phyloP scores from a whole-genome alignment of 345 rosid species.

The Citrus glauca region DNA sequence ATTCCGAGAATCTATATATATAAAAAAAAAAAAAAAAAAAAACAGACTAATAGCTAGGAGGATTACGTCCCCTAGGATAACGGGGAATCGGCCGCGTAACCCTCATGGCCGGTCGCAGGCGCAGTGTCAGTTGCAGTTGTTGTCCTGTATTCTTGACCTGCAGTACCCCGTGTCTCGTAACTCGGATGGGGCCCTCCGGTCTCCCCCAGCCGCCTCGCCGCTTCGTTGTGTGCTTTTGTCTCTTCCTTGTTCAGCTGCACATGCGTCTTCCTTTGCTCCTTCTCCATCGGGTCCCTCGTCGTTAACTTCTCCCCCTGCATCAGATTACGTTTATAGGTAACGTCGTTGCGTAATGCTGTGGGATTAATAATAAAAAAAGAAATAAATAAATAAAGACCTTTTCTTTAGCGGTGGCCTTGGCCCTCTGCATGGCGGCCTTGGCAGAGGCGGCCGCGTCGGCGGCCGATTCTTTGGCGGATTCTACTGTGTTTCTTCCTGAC shows the following conservation, averaged over 20 bases:
- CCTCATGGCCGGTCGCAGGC: slow-evolving; percentile 16
- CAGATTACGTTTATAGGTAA: not conserved
- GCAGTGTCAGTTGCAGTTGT: slow-evolving; percentile 4
- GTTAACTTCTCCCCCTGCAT: slow-evolving; percentile 48
- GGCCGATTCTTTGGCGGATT: slow-evolving; percentile 54
- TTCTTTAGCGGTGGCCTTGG: slow-evolving; percentile 60
- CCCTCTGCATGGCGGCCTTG: slow-evolving; percentile 70
- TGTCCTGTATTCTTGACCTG: not conserved
- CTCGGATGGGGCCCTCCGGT: slow-evolving; percentile 12
- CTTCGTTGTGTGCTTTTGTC: slow-evolving; percentile 48
- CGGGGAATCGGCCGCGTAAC: not conserved
- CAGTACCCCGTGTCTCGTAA: slow-evolving; percentile 21
- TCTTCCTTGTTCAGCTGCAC: slow-evolving; percentile 54
- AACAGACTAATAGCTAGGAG: not conserved
- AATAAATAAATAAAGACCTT: slow-evolving; percentile 36
- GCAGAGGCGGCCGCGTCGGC: slow-evolving; percentile 78
- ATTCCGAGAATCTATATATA: not conserved
- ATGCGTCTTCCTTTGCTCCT: slow-evolving; percentile 37
- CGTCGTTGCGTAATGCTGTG: not conserved
- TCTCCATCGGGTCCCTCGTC: slow-evolving; percentile 50
- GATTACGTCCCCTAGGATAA: not conserved
- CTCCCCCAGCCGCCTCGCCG: slow-evolving; percentile 19
- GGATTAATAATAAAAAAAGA: not conserved
- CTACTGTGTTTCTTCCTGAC: slow-evolving; percentile 11
- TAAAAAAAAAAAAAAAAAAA: too few relatives aligned